Conservation (phyloP, 495 filamentous ascomycete genomes). For the Mytilinidion resinicola region DNA sequence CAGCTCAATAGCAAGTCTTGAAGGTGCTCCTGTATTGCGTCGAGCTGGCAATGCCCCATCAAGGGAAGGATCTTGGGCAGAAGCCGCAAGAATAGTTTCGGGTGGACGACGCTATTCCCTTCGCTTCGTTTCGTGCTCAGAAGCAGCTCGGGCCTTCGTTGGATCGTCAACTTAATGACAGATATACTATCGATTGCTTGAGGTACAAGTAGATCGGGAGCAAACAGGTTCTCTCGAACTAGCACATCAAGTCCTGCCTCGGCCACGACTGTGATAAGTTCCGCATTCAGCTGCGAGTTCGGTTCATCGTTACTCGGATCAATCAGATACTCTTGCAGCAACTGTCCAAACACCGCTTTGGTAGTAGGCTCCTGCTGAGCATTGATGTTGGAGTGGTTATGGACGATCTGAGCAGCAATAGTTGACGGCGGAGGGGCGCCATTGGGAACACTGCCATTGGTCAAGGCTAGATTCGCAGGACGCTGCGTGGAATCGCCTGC, state of each 20-base stretch:
- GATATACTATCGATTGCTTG: slow-evolving; percentile 62
- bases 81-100: slow-evolving; percentile 77
- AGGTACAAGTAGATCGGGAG: slow-evolving; percentile 45
- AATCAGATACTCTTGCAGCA: slow-evolving; percentile 59
- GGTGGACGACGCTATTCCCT: slow-evolving; percentile 35
- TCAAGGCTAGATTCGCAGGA: background rate
- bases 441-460: slow-evolving; percentile 13
- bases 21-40: slow-evolving; percentile 20
- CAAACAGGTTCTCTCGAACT: slow-evolving; percentile 55
- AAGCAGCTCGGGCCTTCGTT: slow-evolving; percentile 68
- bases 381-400: slow-evolving; percentile 39
- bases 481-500: slow-evolving; percentile 21
- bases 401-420: slow-evolving; percentile 47
- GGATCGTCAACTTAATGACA: slow-evolving; percentile 65
- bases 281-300: slow-evolving; percentile 66
- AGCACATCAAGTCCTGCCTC: slow-evolving; percentile 70
- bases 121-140: slow-evolving; percentile 40
- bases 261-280: slow-evolving; percentile 75
- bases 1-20: slow-evolving; percentile 27
- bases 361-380: slow-evolving; percentile 40
- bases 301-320: slow-evolving; percentile 47
- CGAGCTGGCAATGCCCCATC: slow-evolving; percentile 38
- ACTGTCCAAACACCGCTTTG: slow-evolving; percentile 53
- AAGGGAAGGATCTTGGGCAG: slow-evolving; percentile 55
- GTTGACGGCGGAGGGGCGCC: slow-evolving; percentile 41